Evolutionary conservation across 331 rosid genomes (phyloP).

Genomic region (Phaseolus coccineus): DNA sequence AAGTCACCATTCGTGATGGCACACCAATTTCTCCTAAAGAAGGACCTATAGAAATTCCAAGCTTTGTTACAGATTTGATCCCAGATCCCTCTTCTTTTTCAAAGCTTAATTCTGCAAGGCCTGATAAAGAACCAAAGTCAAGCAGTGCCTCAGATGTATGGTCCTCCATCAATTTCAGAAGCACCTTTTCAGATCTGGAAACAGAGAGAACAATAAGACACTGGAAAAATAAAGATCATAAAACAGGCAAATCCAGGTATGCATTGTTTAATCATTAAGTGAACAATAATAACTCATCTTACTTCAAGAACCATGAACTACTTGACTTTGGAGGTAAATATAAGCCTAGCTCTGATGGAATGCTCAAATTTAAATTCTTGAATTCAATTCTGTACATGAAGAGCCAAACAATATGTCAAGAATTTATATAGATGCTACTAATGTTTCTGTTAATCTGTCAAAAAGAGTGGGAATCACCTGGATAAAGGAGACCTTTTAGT

Average conservation of each 20-base stretch:
- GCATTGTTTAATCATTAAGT: conserved; percentile 36
- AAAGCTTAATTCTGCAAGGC: conserved; percentile 86
- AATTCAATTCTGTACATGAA: conserved; percentile 66
- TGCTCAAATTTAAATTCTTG: conserved; percentile 54
- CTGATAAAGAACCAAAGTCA: conserved; percentile 89
- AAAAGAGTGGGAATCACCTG: conserved; percentile 59
- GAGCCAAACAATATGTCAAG: conserved; percentile 40
- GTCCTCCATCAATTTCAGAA: conserved; percentile 66
- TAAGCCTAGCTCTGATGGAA: conserved; percentile 75
- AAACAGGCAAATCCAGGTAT: conserved; percentile 41
- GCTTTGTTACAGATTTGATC: conserved; percentile 65
- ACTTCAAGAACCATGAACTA: conserved; percentile 90
- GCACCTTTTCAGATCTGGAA: conserved; percentile 77
- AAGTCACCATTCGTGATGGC: conserved; percentile 80
- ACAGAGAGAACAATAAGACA: conserved; percentile 35
- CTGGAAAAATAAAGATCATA: conserved; percentile 37
- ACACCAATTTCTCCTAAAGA: conserved; percentile 57
- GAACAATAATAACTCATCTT: conserved; percentile 51
- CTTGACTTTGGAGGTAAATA: conserved; percentile 73
- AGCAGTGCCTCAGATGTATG: conserved; percentile 70
- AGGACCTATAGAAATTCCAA: conserved; percentile 89
- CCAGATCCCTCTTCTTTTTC: conserved; percentile 67
- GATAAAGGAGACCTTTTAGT: conserved; percentile 67
- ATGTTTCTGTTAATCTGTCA: conserved; percentile 11
- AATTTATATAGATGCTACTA: conserved; percentile 9